Percentiles rank a stretch among this genome's conserved stretches.
phyloP scores from a whole-genome alignment of 768 basidiomycete species.

The Auricularia cornea region DNA sequence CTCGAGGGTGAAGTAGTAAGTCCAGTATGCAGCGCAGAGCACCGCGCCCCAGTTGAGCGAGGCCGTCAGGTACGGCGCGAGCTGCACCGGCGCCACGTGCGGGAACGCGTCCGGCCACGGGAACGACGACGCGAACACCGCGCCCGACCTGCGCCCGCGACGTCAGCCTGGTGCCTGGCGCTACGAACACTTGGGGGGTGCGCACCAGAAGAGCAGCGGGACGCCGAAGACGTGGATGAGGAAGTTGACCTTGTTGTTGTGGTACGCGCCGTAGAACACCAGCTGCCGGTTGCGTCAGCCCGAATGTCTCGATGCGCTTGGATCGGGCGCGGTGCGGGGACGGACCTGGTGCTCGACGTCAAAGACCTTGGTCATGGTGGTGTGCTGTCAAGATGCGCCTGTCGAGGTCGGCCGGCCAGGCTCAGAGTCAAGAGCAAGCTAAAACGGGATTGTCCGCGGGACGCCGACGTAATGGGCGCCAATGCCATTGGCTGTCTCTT shows the following conservation, averaged over 20 bases:
- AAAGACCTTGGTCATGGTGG: slow-evolving; percentile 31
- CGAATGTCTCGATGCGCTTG: too few relatives aligned
- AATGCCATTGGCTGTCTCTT: too few relatives aligned
- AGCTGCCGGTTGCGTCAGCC: too few relatives aligned
- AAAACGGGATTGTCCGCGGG: too few relatives aligned
- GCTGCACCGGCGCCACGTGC: slow-evolving; percentile 31
- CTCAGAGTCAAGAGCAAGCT: too few relatives aligned
- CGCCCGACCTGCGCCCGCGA: background rate
- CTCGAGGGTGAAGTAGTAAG: slow-evolving; percentile 77
- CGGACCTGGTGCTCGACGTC: slow-evolving; percentile 64
- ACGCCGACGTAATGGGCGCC: too few relatives aligned
- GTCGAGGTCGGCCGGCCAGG: too few relatives aligned
- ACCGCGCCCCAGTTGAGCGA: slow-evolving; percentile 63
- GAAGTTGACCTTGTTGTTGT: slow-evolving; percentile 74
- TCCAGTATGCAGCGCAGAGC: slow-evolving; percentile 46
- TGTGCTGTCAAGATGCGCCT: background rate
- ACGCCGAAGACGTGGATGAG: slow-evolving; percentile 81
- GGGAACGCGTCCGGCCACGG: slow-evolving; percentile 48
- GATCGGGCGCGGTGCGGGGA: background rate
- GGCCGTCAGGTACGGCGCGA: slow-evolving; percentile 59
- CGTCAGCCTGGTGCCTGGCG: slow-evolving; percentile 11
- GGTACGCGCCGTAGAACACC: slow-evolving; percentile 90
- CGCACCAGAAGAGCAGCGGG: slow-evolving; percentile 73
- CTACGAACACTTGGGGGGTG: background rate
- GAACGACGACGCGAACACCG: slow-evolving; percentile 21